Conservation (phyloP, 805 yeast genomes). For the Ascoidea tarda region DNA sequence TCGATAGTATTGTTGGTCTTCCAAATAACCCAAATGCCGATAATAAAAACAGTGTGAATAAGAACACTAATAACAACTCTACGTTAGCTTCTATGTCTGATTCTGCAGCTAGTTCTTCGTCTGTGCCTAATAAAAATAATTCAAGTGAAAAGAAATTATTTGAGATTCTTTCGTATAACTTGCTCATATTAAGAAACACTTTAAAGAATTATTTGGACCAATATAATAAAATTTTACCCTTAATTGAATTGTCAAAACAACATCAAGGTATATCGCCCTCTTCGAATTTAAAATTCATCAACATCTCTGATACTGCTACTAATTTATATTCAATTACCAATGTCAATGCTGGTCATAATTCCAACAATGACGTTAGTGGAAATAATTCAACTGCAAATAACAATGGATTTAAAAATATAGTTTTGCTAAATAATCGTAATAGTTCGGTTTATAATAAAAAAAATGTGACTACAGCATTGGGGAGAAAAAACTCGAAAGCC, state of each 20-base stretch:
- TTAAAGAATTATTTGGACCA: slow-evolving; percentile 4
- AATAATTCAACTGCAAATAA: background rate
- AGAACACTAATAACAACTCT: no score
- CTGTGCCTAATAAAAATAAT: background rate
- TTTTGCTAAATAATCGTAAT: no score
- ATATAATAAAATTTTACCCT: slow-evolving; percentile 54
- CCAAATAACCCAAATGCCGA: no score
- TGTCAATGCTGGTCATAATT: no score
- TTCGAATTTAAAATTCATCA: background rate
- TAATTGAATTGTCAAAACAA: slow-evolving; percentile 25
- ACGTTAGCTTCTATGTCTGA: no score
- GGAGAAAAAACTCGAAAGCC: background rate
- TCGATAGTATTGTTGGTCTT: no score
- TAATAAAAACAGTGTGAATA: no score
- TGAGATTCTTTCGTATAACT: slow-evolving; percentile 3
- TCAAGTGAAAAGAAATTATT: slow-evolving; percentile 4
- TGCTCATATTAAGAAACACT: slow-evolving; percentile 4
- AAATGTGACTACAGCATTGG: background rate
- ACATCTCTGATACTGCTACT: background rate
- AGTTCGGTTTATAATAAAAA: background rate
- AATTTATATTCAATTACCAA: background rate
- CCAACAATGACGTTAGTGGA: no score
- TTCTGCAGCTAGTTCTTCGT: no score
- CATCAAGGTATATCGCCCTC: slow-evolving; percentile 4
- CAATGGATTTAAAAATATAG: background rate